Evolutionary conservation across 2,329 filamentous ascomycete genomes (phyloP).

Genomic region (Ilyonectria mors-panacis): DNA sequence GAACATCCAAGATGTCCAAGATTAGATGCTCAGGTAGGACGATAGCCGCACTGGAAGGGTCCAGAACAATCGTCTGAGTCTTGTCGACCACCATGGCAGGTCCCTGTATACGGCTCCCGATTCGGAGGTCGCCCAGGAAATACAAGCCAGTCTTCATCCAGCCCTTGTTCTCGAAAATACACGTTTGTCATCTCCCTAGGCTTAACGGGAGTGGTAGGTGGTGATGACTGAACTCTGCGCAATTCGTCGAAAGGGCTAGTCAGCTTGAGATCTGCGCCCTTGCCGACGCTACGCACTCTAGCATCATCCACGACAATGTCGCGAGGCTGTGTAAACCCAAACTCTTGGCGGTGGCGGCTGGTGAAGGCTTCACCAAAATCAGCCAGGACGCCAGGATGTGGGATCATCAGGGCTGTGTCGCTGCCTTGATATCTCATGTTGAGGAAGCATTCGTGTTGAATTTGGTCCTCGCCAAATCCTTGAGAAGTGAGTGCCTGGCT

Average conservation of each 20-base stretch:
- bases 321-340: slow-evolving; percentile 68
- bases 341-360: slow-evolving; percentile 80
- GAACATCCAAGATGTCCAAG: slow-evolving; percentile 45
- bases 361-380: slow-evolving; percentile 69
- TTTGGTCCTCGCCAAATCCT: slow-evolving; percentile 11
- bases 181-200: slow-evolving; percentile 10
- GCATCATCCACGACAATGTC: slow-evolving; percentile 17
- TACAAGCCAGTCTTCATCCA: slow-evolving; percentile 45
- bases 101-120: slow-evolving; percentile 41
- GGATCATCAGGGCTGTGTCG: slow-evolving; percentile 16
- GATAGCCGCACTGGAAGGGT: slow-evolving; percentile 54
- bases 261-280: slow-evolving; percentile 18
- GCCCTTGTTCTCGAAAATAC: slow-evolving; percentile 26
- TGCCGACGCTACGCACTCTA: slow-evolving; percentile 15
- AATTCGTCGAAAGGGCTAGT: slow-evolving; percentile 15
- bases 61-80: slow-evolving; percentile 82
- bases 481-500: neutral
- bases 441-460: slow-evolving; percentile 16
- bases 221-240: slow-evolving; percentile 7
- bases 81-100: slow-evolving; percentile 74
- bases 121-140: slow-evolving; percentile 38
- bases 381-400: neutral
- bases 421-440: slow-evolving; percentile 23
- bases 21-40: slow-evolving; percentile 55
- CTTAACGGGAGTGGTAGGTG: neutral